Base-by-base conservation (phyloP, 2,329 filamentous ascomycete genomes). In the Colletotrichum ledebouriae region DNA sequence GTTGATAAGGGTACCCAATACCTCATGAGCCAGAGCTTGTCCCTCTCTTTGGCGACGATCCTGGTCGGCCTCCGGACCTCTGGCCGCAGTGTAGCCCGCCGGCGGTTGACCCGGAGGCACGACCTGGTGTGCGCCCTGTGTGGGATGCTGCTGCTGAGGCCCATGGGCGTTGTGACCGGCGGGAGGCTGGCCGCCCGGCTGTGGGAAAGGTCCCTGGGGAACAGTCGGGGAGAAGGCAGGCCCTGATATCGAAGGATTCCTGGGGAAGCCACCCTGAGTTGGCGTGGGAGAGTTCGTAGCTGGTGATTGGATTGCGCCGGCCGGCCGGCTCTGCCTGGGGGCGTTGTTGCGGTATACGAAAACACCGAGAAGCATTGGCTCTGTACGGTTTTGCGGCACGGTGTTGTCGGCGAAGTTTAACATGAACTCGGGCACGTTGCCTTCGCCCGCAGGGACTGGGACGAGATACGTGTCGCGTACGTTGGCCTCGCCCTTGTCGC, bases 401-500 rank as follows among this genome's bases (percentile, higher is more conserved):
- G 88, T 88, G 77, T 94, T 94, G 73, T 95, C 92, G 71, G 93
- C 90, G n/a, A 98, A 86, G 75, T 97, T 92, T 69, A 94, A 88
- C 78, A 98, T 89, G 74, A 98, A 97, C 70, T 94, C 92, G 0
- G 96, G 95, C 49, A 95, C 87, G 57, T 87, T 87, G 39, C 83
- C 85, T 29, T 88, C 85, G 29, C 93, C 94, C 5, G 90, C 86
- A 37, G 94, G 88, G 4, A 98, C 88, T 0, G 96, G 95, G 10
- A 98, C 91, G 37, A 98, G 87, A 77, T 98, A 98, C 1, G 94
- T 93, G 76, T 98, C 95, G 68, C 94, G 91, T 56, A 98, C 92
- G 69, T 94, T 91, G 20, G 89, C 87, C 34, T 90, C 81, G 1
- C 87, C 87, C 77, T 92, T 92, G 75, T 95, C 92, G 13, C 90